These are phyloP conservation scores for Rhazya stricta DNA, from an alignment of 257 asterid species.

Conservation along the genomic window DNA sequence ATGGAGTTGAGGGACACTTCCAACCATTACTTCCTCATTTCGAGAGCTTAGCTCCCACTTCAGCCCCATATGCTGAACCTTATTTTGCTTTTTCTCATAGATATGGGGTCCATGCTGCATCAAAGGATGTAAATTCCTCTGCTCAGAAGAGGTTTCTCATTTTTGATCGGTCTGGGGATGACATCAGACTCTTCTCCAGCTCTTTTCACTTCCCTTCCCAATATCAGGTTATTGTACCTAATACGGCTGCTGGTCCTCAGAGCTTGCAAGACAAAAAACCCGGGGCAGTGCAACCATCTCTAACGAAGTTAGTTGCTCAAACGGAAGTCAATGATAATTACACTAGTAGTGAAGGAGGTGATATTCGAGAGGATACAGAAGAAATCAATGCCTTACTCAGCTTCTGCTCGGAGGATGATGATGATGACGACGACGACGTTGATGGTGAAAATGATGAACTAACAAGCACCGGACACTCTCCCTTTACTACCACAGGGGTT, in stretches of 20 bases:
- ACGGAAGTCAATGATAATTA: conserved; percentile 38
- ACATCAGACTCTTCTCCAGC: conserved; percentile 46
- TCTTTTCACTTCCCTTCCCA: conserved; percentile 32
- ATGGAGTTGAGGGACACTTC: conserved; percentile 27
- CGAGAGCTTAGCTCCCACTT: conserved; percentile 23
- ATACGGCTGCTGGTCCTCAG: conserved; percentile 21
- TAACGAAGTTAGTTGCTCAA: conserved; percentile 23
- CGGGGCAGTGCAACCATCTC: conserved; percentile 20
- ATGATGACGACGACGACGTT: conserved; percentile 28
- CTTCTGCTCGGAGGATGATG: conserved; percentile 40
- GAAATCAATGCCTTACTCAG: conserved; percentile 67
- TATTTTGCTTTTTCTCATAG: conserved; percentile 18
- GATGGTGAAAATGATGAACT: conserved; percentile 60
- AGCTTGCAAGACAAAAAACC: conserved; percentile 23
- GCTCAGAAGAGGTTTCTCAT: conserved; percentile 54
- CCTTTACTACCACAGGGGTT: conserved; percentile 14
- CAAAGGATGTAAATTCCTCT: conserved; percentile 23
- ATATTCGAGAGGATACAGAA: conserved; percentile 55
- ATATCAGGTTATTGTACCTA: conserved; percentile 25
- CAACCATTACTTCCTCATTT: conserved; percentile 19
- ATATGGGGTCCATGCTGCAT: conserved; percentile 30
- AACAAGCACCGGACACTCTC: conserved; percentile 60
- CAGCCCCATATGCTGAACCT: conserved; percentile 24
- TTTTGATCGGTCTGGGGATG: conserved; percentile 60
- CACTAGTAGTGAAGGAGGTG: conserved; percentile 44